Base-by-base conservation (phyloP, 1,139 yeast genomes). In the Yamadazyma diospyri region DNA sequence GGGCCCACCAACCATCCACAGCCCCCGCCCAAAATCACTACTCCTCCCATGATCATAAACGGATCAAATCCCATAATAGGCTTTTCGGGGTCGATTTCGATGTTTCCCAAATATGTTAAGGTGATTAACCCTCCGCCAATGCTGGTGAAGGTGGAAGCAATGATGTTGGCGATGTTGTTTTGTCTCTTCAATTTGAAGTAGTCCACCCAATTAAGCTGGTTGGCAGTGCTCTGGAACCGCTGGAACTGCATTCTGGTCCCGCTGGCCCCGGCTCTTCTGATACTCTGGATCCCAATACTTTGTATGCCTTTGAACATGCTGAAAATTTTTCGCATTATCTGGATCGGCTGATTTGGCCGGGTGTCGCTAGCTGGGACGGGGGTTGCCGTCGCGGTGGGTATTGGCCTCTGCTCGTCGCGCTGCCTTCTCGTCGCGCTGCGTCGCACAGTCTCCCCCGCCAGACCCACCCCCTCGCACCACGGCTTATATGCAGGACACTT, bases 1-100 rank as follows among this genome's bases (percentile, higher is more conserved):
- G 97, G 97, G 1, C 98, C 98, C 32, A 79, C 63, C 45, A 88
- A 61, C 51, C 79, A 87, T 1, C 97, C 97, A 32, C 81, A 57
- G 30, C 79, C 80, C 16, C 94, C 94, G 16, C 87, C 81, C 14
- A 78, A 66, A 38, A 78, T 53, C 27, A 84, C 74, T 1, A 78
- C 77, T 40, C 81, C 81, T 41, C 79, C 76, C 62, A 81, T 72
- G 23, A 87, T 85, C 58, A 85, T 76, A 45, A 86, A 66, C 10
- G 95, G 89, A 53, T 92, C 98, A 45, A 89, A 69, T 6, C 98
- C 97, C 56, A 84, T 74, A 27, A 88, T 72, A 39, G 77, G 75
- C 52, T 84, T 82, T 33, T 95, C 87, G 23, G 88, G 82, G 53
- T 86, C 95, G 39, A 92, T 76, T 48, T 83, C 89, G 42, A 84